A percentile compares a stretch with the other conserved stretches of the same genome.
phyloP scores from a whole-genome alignment of 2,329 filamentous ascomycete genomes.

The Sarocladiaceae sp. region DNA sequence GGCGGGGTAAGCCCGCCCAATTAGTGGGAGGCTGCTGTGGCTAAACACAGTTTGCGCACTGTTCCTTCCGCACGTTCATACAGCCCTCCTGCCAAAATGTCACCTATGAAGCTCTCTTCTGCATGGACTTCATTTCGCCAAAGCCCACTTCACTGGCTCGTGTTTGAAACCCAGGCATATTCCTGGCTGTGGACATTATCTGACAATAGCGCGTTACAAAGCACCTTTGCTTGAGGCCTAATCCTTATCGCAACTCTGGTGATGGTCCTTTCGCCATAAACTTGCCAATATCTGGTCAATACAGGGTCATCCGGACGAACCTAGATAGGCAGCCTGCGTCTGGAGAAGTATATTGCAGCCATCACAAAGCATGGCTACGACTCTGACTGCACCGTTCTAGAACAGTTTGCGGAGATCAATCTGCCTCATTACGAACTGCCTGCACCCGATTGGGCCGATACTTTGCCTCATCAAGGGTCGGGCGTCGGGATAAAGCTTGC shows the following conservation, averaged over 20 bases:
- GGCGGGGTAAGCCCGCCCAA: neutral
- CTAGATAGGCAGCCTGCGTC: neutral
- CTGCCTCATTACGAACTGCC: neutral
- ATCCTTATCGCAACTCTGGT: too few relatives aligned
- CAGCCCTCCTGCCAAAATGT: neutral
- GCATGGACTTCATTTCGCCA: too few relatives aligned
- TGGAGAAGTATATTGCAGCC: neutral
- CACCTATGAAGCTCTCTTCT: neutral
- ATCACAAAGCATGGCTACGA: neutral
- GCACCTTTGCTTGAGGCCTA: too few relatives aligned
- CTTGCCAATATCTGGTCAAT: too few relatives aligned
- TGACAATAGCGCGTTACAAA: too few relatives aligned
- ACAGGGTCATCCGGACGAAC: neutral
- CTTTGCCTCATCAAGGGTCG: neutral
- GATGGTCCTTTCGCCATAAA: neutral
- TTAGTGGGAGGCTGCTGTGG: neutral
- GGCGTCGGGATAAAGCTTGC: neutral
- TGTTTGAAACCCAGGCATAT: too few relatives aligned
- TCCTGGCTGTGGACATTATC: too few relatives aligned
- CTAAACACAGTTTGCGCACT: neutral
- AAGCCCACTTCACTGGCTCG: too few relatives aligned
- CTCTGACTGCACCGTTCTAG: neutral
- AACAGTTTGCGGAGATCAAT: neutral
- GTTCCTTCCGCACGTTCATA: neutral
- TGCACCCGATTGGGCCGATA: constrained; percentile 1